phyloP scores from a whole-genome alignment of 805 yeast genomes.

The Torulaspora quercuum region DNA sequence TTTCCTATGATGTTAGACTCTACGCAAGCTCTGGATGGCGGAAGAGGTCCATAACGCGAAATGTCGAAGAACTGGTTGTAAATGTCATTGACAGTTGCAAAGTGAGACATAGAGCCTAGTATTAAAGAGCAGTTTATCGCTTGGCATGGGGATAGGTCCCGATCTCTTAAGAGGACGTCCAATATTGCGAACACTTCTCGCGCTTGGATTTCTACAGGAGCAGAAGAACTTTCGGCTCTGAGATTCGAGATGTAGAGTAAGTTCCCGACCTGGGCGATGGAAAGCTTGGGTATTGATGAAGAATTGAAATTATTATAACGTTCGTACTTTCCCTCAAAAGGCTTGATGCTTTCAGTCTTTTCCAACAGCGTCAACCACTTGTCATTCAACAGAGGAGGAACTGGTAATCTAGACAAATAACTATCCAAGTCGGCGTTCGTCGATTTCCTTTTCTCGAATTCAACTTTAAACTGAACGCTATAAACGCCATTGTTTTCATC shows the following conservation, averaged over 20 bases:
- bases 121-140: slow-evolving; percentile 60
- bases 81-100: slow-evolving; percentile 55
- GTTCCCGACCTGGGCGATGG: slow-evolving; percentile 27
- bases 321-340: background rate
- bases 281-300: background rate
- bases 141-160: slow-evolving; percentile 41
- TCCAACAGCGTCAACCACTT: slow-evolving; percentile 25
- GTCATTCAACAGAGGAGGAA: slow-evolving; percentile 21
- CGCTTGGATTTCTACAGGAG: slow-evolving; percentile 44
- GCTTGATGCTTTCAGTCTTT: slow-evolving; percentile 17
- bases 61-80: slow-evolving; percentile 54
- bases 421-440: slow-evolving; percentile 21
- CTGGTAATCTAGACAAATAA: slow-evolving; percentile 39
- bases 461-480: slow-evolving; percentile 56
- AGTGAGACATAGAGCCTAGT: slow-evolving; percentile 61
- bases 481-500: slow-evolving; percentile 59
- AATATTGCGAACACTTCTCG: slow-evolving; percentile 49
- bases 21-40: slow-evolving; percentile 88
- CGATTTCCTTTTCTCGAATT: slow-evolving; percentile 43
- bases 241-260: slow-evolving; percentile 46
- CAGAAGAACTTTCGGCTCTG: slow-evolving; percentile 24
- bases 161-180: slow-evolving; percentile 31
- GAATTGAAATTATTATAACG: slow-evolving; percentile 1
- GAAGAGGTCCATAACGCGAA: slow-evolving; percentile 46
- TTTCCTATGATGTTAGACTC: slow-evolving; percentile 48